phyloP scores from a whole-genome alignment of 2,329 filamentous ascomycete species.

The Ophiosphaerella narmari region DNA sequence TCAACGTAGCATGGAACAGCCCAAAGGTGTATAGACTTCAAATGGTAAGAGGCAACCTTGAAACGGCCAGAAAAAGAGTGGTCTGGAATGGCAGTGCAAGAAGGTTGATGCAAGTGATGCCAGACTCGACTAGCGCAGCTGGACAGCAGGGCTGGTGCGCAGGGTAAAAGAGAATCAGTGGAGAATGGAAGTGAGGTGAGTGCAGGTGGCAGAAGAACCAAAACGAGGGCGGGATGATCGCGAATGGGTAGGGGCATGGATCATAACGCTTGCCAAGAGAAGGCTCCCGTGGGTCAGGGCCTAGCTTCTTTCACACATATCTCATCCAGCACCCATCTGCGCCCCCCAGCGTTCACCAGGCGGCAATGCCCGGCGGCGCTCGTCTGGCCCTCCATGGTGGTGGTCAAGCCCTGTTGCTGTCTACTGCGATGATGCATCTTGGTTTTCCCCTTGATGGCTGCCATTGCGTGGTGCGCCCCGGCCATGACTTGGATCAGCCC shows the following conservation, averaged over 20 bases:
- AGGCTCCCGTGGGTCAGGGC: conserved; percentile 16
- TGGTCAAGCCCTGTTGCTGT: too few species aligned
- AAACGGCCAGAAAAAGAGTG: conserved; percentile 18
- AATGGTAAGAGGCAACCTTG: conserved; percentile 16
- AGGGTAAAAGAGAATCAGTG: conserved; percentile 16
- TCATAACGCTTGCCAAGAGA: conserved; percentile 22
- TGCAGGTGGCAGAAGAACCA: conserved; percentile 27
- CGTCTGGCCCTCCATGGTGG: too few species aligned
- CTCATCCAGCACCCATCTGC: conserved; percentile 4
- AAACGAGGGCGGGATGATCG: conserved; percentile 21
- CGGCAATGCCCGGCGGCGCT: conserved; percentile 3
- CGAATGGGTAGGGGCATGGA: conserved; percentile 13
- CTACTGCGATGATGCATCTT: too few species aligned
- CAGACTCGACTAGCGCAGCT: conserved; percentile 9
- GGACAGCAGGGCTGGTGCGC: conserved; percentile 12
- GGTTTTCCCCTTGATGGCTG: too few species aligned
- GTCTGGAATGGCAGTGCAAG: conserved; percentile 9
- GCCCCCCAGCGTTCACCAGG: not conserved
- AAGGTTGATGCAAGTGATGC: conserved; percentile 24
- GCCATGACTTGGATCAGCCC: too few species aligned
- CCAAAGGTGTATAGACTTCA: conserved; percentile 41
- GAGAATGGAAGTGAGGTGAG: conserved; percentile 18
- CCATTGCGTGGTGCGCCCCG: too few species aligned
- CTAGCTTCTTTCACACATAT: conserved; percentile 30
- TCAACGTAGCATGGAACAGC: conserved; percentile 44